These are phyloP conservation scores for Colletotrichum chlorophyti DNA, from an alignment of 2,329 filamentous ascomycete genomes.

Conservation along the genomic window DNA sequence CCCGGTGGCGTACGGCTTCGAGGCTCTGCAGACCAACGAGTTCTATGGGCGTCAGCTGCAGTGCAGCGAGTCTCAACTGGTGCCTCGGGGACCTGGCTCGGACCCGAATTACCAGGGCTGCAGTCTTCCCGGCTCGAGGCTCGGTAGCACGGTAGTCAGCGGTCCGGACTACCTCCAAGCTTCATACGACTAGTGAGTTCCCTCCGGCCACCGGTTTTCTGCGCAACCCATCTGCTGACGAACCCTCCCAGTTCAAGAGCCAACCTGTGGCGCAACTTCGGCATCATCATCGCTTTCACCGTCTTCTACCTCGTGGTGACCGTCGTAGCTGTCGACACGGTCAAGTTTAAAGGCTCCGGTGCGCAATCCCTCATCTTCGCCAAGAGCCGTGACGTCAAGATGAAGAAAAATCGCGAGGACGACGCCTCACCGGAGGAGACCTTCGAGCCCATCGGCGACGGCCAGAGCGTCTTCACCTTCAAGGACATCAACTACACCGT, in stretches of 20 bases:
- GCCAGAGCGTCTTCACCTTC: constrained; percentile 75
- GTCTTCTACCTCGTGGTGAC: constrained; percentile 78
- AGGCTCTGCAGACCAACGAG: constrained; percentile 63
- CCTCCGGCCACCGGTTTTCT: not conserved
- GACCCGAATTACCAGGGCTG: constrained; percentile 60
- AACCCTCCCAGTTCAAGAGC: constrained; percentile 40
- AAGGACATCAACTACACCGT: constrained; percentile 75
- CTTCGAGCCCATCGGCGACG: constrained; percentile 56
- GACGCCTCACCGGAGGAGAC: constrained; percentile 39
- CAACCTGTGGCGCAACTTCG: constrained; percentile 79
- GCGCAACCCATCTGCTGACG: not conserved
- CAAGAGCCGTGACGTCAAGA: not conserved
- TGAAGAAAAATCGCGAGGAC: constrained; percentile 33
- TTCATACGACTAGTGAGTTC: constrained; percentile 56
- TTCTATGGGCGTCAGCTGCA: constrained; percentile 59
- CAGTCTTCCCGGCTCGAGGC: constrained; percentile 56
- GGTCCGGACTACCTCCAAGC: constrained; percentile 62
- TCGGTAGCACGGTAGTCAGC: constrained; percentile 54
- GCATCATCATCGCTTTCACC: constrained; percentile 77
- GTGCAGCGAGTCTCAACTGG: constrained; percentile 51
- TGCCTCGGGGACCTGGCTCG: constrained; percentile 51
- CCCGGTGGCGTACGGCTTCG: constrained; percentile 70
- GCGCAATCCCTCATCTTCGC: constrained; percentile 26
- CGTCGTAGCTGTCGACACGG: constrained; percentile 70
- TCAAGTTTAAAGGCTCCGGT: constrained; percentile 57